Base-by-base conservation (phyloP, 306 rosid species). In the Begonia fuchsioides region DNA sequence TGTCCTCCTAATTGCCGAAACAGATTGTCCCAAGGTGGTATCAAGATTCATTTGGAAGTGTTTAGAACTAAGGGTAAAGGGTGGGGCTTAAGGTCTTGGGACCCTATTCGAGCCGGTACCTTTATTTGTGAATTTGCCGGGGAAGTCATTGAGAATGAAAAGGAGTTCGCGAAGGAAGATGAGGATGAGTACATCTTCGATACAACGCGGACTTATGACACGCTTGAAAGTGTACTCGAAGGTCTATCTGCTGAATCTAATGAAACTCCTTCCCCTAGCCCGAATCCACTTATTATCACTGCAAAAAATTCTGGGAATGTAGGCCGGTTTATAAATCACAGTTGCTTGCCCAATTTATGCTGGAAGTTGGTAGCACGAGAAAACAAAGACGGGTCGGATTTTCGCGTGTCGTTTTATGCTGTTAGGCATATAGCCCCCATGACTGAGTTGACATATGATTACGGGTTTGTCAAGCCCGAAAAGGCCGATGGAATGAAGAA, bases 11-110 rank as follows among this genome's bases (percentile, higher is more conserved):
- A 40, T 57, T 87, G 96, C 65, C 69, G 77, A 68, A 87, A 76
- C 16, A 74, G 94, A 15, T 59, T 73, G 44, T 73, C 96, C 15
- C 93, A 83, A 77, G 63, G 70, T 69, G 87, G 87, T 47, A 39
- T 83, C 64, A 83, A 66, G 49, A 1, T 87, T 46, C 96, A 78
- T 38, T 56, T 87, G 67, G 96, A 87, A 71, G 96, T 87, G 52
- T 87, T 75, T 46, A 77, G 58, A 57, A 87, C 87, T 13, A 83
- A 73, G 71, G 66, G 69, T 60, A 75, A 66, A 71, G 96, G 96
- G 40, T 87, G 96, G 96, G 96, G 94, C 54, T 73, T 87, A 46
- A 78, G 96, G 76, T 77, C 94, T 0, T 80, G 85, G 94, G 96
- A 87, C 59, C 74, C 96, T 47, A 83, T 87, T 61, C 93, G 93